Base-by-base conservation (phyloP, 345 rosid species). In the Lepidium africanum region DNA sequence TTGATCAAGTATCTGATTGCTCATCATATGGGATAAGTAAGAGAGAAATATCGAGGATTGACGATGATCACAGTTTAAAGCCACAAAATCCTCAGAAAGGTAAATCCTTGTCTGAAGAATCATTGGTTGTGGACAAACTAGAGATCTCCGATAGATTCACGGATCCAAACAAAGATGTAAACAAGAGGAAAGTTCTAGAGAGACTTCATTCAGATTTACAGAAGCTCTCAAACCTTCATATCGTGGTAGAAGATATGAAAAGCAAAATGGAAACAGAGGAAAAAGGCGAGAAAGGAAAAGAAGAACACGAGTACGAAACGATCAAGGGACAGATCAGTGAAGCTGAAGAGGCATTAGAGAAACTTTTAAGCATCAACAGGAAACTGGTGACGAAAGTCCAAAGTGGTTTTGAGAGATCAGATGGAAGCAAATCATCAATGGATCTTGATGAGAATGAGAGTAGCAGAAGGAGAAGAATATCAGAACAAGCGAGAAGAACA, bases 141-240 rank as follows among this genome's bases (percentile, higher is more conserved):
- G 93, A 92, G 87, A 77, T 81, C 78, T 88, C 92, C 0, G 85
- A 78, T 48, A 78, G 83, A 73, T 77, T 78, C 43, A 71, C 85
- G 0, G 93, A 84, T 69, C 77, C 88, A 45, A 77, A 70, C 67
- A 82, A 80, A 69, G 88, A 83, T 59, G 79, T 77, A 57, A 78
- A 81, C 79, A 75, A 75, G 78, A 85, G 79, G 77, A 91, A 84
- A 75, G 81, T 91, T 72, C 84, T 95, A 8, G 92, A 91, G 76
- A 85, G 99, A 76, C 96, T 95, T 23, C 82, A 86, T 76, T 91
- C 96, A 4, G 99, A 95, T 77, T 82, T 80, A 66, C 92, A 91
- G 63, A 95, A 91, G 80, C 82, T 95, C 60, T 68, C 92, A 42
- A 86, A 81, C 75, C 90, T 95, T 71, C 92, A 91, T 63, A 80